These are phyloP conservation scores for Neopestalotiopsis rosae DNA, from an alignment of 2,329 filamentous ascomycete genomes.

Conservation along the genomic window DNA sequence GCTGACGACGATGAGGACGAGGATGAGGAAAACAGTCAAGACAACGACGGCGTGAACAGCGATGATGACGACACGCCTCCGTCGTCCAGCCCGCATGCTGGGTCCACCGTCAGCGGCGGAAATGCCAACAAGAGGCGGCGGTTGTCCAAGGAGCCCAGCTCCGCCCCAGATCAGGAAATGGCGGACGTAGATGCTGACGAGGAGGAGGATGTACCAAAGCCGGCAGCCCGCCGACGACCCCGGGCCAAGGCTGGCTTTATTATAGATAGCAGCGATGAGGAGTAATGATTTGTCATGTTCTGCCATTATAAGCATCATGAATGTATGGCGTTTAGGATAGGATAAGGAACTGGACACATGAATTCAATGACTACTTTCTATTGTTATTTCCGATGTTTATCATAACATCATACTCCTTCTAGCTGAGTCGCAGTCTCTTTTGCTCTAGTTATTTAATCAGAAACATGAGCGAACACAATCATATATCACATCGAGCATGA, in stretches of 20 bases:
- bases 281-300: conserved; percentile 34
- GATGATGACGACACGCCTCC: conserved; percentile 43
- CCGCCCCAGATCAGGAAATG: conserved; percentile 34
- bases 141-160: conserved; percentile 29
- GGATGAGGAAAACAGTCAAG: conserved; percentile 35
- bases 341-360: not conserved
- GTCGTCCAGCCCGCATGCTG: conserved; percentile 43
- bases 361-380: not conserved
- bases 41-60: conserved; percentile 16
- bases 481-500: not conserved
- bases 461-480: no score
- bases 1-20: conserved; percentile 28
- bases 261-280: conserved; percentile 65
- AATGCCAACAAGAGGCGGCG: conserved; percentile 34
- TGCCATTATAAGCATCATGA: not conserved
- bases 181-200: conserved; percentile 41
- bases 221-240: conserved; percentile 45
- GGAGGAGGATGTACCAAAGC: conserved; percentile 40
- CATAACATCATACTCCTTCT: no score
- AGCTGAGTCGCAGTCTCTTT: no score
- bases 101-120: conserved; percentile 22
- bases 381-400: not conserved
- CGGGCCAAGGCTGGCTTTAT: conserved; percentile 60
- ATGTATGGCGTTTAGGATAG: not conserved
- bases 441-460: no score